Evolutionary conservation across 2,329 filamentous ascomycete species (phyloP), one percentile per base, ranked within the genome.

Genomic region (Colletotrichum magnum): DNA sequence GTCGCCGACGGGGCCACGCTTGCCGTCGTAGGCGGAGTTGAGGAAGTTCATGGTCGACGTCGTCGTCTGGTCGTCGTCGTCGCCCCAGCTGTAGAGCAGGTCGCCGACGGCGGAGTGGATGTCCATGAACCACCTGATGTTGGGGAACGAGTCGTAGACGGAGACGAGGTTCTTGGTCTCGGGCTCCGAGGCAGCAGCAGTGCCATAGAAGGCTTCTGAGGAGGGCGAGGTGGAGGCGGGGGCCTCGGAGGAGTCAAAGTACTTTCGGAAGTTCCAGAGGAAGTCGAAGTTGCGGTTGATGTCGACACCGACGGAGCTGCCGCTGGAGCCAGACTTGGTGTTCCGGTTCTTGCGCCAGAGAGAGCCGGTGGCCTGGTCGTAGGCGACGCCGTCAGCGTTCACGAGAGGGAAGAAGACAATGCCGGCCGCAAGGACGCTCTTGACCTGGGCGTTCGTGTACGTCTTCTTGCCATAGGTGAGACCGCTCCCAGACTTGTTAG

Each of bases 261-360:
- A 76, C 63, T 78, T 78, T 39, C 74, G 78, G 73, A 84, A 86
- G 77, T 90, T 83, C 85, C 87, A 90, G 7, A 88, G 75, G 75
- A 87, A 86, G 75, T 88, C 86, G 72, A 88, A 88, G 79, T 88
- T 89, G 60, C 87, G 82, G 76, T 88, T 88, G 58, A 88, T 77
- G 72, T 89, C 87, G 39, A 88, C 79, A 18, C 86, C 86, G 28
- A 85, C 64, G 10, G 78, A 77, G 24, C 41, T 12, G 4, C 64
- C 58, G 16, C 60, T 64, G 12, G 53, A 57, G 51, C 59, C 59
- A 12, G 54, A 59, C 36, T 47, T 60, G 10, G 58, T 59, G 75
- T 87, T 88, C 41, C 86, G 84, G 75, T 88, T 88, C 80, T 88
- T 88, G 72, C 86, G 83, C 87, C 86, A 88, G 79, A 86, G 87